Base-by-base conservation (phyloP, 805 yeast genomes). In the Tanozyma kutaoensis region DNA sequence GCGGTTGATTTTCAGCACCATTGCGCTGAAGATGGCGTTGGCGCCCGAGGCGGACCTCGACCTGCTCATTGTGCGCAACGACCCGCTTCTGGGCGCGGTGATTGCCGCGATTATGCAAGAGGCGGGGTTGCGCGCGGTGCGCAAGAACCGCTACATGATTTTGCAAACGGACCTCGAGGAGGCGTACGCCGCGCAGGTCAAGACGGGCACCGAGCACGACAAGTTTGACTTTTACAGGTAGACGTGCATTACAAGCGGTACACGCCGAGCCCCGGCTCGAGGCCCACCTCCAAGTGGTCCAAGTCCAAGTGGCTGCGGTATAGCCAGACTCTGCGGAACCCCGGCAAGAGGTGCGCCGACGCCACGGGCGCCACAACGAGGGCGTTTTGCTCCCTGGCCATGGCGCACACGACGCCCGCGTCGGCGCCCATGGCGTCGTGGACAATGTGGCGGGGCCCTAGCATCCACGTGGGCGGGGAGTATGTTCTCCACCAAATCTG, bases 81-180 rank as follows among this genome's bases (percentile, higher is more conserved):
- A 91, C 51, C 95, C 98, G 22, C 63, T 93, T 32, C 82, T 95
- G 20, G 99, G 99, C 48, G 98, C 94, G 9, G 71, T 88, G 31
- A 91, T 91, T 48, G 97, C 99, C 11, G 98, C 98, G 12, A 88
- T 91, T 41, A 91, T 91, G 98, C 99, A 91, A 68, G 99, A 93
- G 59, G 99, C 99, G 16, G 99, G 99, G 40, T 69, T 91, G 41
- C 74, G 98, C 42, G 99, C 99, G 2, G 97, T 91, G 25, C 79
- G 99, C 62, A 91, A 88, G 62, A 91, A 91, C 56, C 72, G 99
- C 59, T 91, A 93, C 53, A 93, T 91, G 56, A 93, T 91, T 39
- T 64, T 93, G 46, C 97, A 91, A 59, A 76, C 77, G 48, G 99
- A 91, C 60, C 65, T 91, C 50, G 99, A 91, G 53, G 99, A 91